A percentile compares a stretch with the other conserved stretches of the same genome.
phyloP scores from a whole-genome alignment of 108 stramenopile species.

The Nitzschia palea region DNA sequence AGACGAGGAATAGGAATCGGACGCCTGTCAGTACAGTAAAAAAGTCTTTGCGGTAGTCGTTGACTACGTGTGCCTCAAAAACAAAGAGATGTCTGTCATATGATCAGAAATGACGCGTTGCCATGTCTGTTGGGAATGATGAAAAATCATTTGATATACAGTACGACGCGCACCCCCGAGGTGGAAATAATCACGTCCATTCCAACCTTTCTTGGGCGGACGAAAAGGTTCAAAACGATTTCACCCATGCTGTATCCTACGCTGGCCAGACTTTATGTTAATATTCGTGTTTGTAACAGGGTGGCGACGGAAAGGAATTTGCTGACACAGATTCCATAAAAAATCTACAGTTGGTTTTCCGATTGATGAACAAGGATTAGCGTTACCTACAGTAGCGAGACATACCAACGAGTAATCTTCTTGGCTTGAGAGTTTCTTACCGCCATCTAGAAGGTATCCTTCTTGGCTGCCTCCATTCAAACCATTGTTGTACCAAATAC shows the following conservation, averaged over 20 bases:
- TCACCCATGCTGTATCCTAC: slow-evolving; percentile 84
- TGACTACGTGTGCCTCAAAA: slow-evolving; percentile 58
- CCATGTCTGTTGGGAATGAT: slow-evolving; percentile 72
- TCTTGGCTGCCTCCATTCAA: slow-evolving; percentile 84
- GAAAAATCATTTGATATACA: slow-evolving; percentile 46
- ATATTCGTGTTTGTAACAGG: slow-evolving; percentile 45
- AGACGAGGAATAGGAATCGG: slow-evolving; percentile 43
- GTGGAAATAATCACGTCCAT: slow-evolving; percentile 70
- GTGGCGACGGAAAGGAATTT: slow-evolving; percentile 73
- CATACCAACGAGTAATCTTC: no score
- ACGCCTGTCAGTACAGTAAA: neutral
- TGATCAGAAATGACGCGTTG: slow-evolving; percentile 74
- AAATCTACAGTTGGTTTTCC: no score
- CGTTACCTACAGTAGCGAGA: no score
- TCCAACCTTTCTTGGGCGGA: slow-evolving; percentile 60
- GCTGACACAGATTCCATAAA: slow-evolving; percentile 81
- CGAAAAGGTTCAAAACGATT: slow-evolving; percentile 84
- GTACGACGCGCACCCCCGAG: slow-evolving; percentile 77
- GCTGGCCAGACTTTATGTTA: slow-evolving; percentile 52
- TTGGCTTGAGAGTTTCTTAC: no score
- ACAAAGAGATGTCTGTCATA: slow-evolving; percentile 55
- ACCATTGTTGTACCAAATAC: slow-evolving; percentile 86
- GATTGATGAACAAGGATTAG: no score
- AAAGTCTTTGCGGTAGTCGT: slow-evolving; percentile 20
- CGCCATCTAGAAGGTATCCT: slow-evolving; percentile 75